A percentile compares a stretch with the other conserved stretches of the same genome.
Evolutionary conservation across 2,329 filamentous ascomycete genomes (phyloP).

Genomic region (Eurotiales sp.): DNA sequence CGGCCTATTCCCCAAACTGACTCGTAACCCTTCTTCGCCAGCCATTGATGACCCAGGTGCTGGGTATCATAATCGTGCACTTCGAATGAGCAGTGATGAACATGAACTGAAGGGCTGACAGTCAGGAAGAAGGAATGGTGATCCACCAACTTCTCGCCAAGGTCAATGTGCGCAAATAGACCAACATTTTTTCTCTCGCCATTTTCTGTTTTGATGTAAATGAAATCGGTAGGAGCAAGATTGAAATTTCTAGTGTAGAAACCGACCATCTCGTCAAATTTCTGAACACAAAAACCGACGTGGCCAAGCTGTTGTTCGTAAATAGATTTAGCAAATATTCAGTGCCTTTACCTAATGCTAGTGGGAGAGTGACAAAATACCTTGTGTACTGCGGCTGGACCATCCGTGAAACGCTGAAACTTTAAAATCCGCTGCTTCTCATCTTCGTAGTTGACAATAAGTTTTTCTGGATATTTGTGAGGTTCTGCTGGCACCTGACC

Average conservation of each 20-base stretch:
- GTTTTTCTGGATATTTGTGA: slow-evolving; percentile 18
- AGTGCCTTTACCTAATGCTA: too few species aligned
- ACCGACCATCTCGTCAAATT: slow-evolving; percentile 23
- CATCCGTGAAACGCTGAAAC: slow-evolving; percentile 28
- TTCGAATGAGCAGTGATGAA: slow-evolving; percentile 51
- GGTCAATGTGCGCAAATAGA: slow-evolving; percentile 50
- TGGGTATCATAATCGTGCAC: slow-evolving; percentile 53
- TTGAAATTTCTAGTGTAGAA: slow-evolving; percentile 32
- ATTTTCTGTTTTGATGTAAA: slow-evolving; percentile 21
- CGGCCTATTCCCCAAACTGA: slow-evolving; percentile 50
- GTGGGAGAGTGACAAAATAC: too few species aligned
- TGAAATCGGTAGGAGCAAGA: slow-evolving; percentile 28
- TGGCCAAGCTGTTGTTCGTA: slow-evolving; percentile 23
- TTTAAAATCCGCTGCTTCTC: slow-evolving; percentile 27
- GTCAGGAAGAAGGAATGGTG: slow-evolving; percentile 54
- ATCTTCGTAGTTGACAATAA: slow-evolving; percentile 25
- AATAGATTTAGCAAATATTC: too few species aligned
- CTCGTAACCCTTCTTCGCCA: slow-evolving; percentile 43
- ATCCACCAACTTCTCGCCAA: slow-evolving; percentile 45
- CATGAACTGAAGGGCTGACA: slow-evolving; percentile 31
- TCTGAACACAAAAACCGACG: slow-evolving; percentile 24
- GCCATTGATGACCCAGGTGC: slow-evolving; percentile 50
- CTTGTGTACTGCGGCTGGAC: slow-evolving; percentile 31
- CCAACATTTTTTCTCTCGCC: slow-evolving; percentile 29
- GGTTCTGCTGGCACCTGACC: slow-evolving; percentile 28